phyloP scores from a whole-genome alignment of 2,329 filamentous ascomycete genomes.

The Metarhizium sp. region DNA sequence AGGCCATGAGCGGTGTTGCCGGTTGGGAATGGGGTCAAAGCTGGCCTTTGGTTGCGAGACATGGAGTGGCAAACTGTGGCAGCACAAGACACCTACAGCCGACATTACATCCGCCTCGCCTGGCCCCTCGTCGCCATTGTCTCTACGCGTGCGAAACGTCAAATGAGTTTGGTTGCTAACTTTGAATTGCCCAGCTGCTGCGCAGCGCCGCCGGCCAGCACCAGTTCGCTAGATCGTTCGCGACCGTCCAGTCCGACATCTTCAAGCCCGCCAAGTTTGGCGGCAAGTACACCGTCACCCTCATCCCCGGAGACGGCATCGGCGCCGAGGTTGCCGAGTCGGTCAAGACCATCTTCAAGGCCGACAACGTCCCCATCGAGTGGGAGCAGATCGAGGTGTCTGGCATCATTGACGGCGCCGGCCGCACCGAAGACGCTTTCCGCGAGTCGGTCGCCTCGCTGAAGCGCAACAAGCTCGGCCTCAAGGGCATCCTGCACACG shows the following conservation, averaged over 20 bases:
- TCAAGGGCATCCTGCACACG: constrained; percentile 98
- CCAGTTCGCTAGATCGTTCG: constrained; percentile 49
- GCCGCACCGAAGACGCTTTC: constrained; percentile 91
- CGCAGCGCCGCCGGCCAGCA: constrained; percentile 37
- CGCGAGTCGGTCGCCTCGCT: constrained; percentile 90
- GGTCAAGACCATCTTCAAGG: constrained; percentile 99
- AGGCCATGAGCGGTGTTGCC: neutral
- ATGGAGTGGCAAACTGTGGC: neutral
- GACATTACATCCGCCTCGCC: neutral
- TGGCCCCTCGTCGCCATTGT: neutral
- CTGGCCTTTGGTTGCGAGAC: neutral
- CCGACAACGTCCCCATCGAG: constrained; percentile 95
- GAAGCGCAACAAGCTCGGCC: constrained; percentile 95
- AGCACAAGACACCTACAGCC: neutral
- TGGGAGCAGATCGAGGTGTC: constrained; percentile 98
- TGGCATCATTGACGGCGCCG: constrained; percentile 68
- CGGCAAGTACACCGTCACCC: constrained; percentile 97
- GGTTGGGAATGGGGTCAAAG: neutral
- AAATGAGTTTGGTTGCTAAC: neutral
- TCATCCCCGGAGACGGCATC: constrained; percentile 98
- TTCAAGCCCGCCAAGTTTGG: constrained; percentile 99
- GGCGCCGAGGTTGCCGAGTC: constrained; percentile 96
- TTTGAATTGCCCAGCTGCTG: constrained; percentile 33
- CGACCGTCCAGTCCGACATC: constrained; percentile 86
- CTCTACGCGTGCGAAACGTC: neutral